Conservation (phyloP, 2,329 filamentous ascomycete genomes). For the Paracorniculantispora psalliotae region DNA sequence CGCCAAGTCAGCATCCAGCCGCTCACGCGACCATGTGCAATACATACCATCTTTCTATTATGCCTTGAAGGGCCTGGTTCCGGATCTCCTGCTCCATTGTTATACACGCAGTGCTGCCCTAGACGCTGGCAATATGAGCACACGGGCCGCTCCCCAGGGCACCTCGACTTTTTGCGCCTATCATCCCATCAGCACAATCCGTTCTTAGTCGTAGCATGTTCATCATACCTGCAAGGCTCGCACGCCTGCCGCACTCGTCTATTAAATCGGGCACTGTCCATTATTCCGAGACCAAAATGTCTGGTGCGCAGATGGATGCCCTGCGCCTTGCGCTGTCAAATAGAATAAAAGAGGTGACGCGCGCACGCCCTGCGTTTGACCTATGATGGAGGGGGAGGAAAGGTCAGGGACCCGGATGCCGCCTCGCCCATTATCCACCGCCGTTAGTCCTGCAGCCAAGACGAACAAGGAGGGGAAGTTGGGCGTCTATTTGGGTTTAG, state of each 20-base stretch:
- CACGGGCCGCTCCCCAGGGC: conserved; percentile 43
- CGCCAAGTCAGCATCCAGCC: not conserved
- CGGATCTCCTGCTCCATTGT: conserved; percentile 11
- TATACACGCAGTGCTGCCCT: conserved; percentile 41
- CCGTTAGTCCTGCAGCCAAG: not conserved
- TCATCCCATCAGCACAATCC: not conserved
- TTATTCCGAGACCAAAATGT: not conserved
- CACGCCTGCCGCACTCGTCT: conserved; percentile 23
- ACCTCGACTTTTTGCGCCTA: conserved; percentile 48
- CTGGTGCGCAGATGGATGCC: not conserved
- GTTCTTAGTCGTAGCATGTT: too few relatives aligned
- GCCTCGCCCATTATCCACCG: not conserved
- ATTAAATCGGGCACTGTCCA: conserved; percentile 5
- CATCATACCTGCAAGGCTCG: conserved; percentile 29
- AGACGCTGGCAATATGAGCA: conserved; percentile 47
- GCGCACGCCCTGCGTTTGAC: not conserved
- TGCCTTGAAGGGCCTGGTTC: conserved; percentile 14
- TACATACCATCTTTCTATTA: conserved; percentile 17
- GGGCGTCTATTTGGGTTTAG: not conserved
- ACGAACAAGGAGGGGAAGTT: not conserved
- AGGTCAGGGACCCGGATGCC: not conserved
- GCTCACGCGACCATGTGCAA: not conserved
- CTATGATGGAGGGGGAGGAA: not conserved
- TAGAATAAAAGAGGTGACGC: not conserved
- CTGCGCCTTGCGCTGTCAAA: not conserved